Conservation (phyloP, 306 rosid species). For the Cicer arietinum region DNA sequence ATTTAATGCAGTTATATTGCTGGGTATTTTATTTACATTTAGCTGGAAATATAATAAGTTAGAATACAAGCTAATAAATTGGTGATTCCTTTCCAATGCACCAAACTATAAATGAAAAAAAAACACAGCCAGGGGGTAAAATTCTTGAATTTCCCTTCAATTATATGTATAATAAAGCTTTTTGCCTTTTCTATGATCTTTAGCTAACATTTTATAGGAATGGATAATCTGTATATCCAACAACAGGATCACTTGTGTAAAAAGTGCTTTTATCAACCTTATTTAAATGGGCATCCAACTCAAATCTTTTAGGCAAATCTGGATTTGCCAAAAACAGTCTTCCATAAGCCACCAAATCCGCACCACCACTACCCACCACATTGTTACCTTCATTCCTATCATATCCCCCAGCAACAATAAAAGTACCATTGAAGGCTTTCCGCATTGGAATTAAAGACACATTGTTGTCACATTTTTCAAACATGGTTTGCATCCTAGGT, state of each 20-base stretch:
- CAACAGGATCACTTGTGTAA: slow-evolving; percentile 50
- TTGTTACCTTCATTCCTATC: slow-evolving; percentile 56
- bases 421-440: slow-evolving; percentile 60
- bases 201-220: background rate
- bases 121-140: too few relatives aligned
- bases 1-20: too few relatives aligned
- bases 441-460: slow-evolving; percentile 54
- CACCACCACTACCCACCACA: slow-evolving; percentile 33
- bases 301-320: slow-evolving; percentile 60
- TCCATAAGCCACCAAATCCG: slow-evolving; percentile 65
- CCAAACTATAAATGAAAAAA: too few relatives aligned
- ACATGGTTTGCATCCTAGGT: slow-evolving; percentile 62
- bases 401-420: slow-evolving; percentile 67
- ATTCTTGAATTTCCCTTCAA: too few relatives aligned
- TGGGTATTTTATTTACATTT: too few relatives aligned
- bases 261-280: slow-evolving; percentile 53
- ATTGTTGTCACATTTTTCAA: slow-evolving; percentile 29
- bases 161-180: too few relatives aligned
- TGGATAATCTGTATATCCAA: slow-evolving; percentile 70
- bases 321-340: slow-evolving; percentile 66
- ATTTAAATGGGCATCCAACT: slow-evolving; percentile 54
- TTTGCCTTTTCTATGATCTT: too few relatives aligned
- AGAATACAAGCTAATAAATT: too few relatives aligned
- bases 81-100: too few relatives aligned
- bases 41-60: too few relatives aligned